phyloP scores from a whole-genome alignment of 768 basidiomycete species.

The Dioszegia aurantiaca region DNA sequence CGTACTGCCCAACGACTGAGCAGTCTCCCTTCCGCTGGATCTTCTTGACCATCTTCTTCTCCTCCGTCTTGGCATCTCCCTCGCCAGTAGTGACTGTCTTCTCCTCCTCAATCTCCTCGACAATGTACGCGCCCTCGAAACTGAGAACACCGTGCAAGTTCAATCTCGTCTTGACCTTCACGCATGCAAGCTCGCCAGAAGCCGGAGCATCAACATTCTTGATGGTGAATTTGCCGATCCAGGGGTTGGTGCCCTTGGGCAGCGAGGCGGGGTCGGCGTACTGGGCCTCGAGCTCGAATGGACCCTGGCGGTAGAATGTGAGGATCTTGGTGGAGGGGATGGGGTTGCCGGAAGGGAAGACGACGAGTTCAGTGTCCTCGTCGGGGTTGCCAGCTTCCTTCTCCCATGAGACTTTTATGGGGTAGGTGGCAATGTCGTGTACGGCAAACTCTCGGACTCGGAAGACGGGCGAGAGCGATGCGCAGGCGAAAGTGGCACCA shows the following conservation, averaged over 20 bases:
- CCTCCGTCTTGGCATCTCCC: slow-evolving; percentile 59
- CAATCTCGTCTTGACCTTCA: slow-evolving; percentile 86
- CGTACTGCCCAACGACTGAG: slow-evolving; percentile 65
- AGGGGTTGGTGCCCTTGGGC: slow-evolving; percentile 78
- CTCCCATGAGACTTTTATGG: slow-evolving; percentile 88
- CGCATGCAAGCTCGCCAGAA: slow-evolving; percentile 70
- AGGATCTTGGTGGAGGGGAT: slow-evolving; percentile 94
- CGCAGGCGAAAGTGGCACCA: slow-evolving; percentile 94
- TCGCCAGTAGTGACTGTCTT: slow-evolving; percentile 67
- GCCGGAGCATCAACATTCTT: slow-evolving; percentile 70
- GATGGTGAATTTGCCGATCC: slow-evolving; percentile 75
- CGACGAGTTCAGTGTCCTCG: slow-evolving; percentile 79
- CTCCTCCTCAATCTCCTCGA: slow-evolving; percentile 74
- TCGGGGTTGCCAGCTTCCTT: slow-evolving; percentile 71
- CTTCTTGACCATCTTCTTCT: slow-evolving; percentile 73
- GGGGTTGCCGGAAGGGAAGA: slow-evolving; percentile 79
- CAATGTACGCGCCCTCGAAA: slow-evolving; percentile 75
- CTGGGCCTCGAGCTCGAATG: slow-evolving; percentile 81
- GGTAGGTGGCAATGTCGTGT: slow-evolving; percentile 79
- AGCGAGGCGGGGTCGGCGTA: slow-evolving; percentile 68
- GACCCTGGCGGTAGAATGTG: slow-evolving; percentile 83
- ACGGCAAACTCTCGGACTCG: slow-evolving; percentile 92
- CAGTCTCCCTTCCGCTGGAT: slow-evolving; percentile 79
- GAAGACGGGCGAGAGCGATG: slow-evolving; percentile 96
- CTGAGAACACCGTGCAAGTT: slow-evolving; percentile 82